phyloP scores from a whole-genome alignment of 2,329 filamentous ascomycete species.

The Arthrobotrys pseudoclavata region DNA sequence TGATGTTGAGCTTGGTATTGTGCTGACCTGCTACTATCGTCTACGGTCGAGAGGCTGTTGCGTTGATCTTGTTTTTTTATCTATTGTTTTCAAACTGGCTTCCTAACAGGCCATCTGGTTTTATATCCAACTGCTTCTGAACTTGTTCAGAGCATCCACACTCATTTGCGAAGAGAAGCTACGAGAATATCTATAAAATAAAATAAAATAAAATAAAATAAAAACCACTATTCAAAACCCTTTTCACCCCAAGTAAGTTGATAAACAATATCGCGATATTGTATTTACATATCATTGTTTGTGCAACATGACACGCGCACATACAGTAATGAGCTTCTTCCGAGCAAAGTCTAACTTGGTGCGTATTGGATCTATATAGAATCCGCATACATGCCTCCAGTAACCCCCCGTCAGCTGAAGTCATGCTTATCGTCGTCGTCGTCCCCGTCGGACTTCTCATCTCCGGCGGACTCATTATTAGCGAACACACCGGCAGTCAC shows the following conservation, averaged over 20 bases:
- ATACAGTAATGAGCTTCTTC: not conserved
- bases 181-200: slow-evolving; percentile 26
- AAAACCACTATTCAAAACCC: slow-evolving; percentile 3
- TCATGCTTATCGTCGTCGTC: slow-evolving; percentile 54
- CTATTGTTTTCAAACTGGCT: slow-evolving; percentile 44
- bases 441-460: slow-evolving; percentile 59
- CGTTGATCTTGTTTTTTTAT: slow-evolving; percentile 54
- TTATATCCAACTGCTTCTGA: slow-evolving; percentile 60
- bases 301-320: slow-evolving; percentile 2
- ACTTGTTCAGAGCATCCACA: slow-evolving; percentile 60
- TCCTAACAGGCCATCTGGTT: slow-evolving; percentile 43
- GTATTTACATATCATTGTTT: slow-evolving; percentile 2
- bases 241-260: slow-evolving; percentile 35
- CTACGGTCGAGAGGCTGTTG: slow-evolving; percentile 57
- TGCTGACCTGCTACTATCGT: slow-evolving; percentile 44
- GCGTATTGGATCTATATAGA: not conserved
- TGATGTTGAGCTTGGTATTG: slow-evolving; percentile 53
- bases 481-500: slow-evolving; percentile 49
- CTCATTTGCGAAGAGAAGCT: slow-evolving; percentile 57
- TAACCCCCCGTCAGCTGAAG: slow-evolving; percentile 56
- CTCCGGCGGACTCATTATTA: slow-evolving; percentile 48
- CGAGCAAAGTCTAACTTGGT: slow-evolving; percentile 8
- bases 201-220: slow-evolving; percentile 12
- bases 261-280: not conserved
- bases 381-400: slow-evolving; percentile 51